A percentile compares a stretch with the other conserved stretches of the same genome.
These are phyloP conservation scores for Pichia gijzeniarum DNA, from an alignment of 805 yeast species.

Conservation along the genomic window DNA sequence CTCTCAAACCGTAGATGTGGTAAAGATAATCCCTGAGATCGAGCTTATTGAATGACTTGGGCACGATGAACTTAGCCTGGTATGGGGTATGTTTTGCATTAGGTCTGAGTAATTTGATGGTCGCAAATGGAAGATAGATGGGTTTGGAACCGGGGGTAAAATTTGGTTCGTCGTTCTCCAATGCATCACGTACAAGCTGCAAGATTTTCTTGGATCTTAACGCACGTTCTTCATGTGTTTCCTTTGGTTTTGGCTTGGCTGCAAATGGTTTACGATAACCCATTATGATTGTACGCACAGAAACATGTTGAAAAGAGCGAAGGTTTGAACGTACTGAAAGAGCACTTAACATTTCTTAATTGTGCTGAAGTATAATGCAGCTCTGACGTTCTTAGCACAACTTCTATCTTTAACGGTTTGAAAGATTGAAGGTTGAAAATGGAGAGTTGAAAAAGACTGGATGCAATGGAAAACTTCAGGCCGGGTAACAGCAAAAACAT, in stretches of 20 bases:
- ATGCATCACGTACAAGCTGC: conserved; percentile 35
- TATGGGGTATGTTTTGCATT: conserved; percentile 96
- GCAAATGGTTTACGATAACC: conserved; percentile 28
- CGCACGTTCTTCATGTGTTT: conserved; percentile 21
- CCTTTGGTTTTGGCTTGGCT: conserved; percentile 18
- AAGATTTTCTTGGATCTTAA: conserved; percentile 25
- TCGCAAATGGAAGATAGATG: conserved; percentile 79
- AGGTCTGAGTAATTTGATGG: conserved; percentile 75
- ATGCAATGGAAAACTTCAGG: too few relatives aligned
- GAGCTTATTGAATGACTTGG: conserved; percentile 86
- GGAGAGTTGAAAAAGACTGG: too few relatives aligned
- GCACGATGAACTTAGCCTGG: conserved; percentile 94
- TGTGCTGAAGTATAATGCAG: too few relatives aligned
- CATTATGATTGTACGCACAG: conserved; percentile 23
- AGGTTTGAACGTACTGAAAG: too few relatives aligned
- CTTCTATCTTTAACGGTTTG: too few relatives aligned
- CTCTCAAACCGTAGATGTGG: conserved; percentile 85
- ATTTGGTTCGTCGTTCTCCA: conserved; percentile 65
- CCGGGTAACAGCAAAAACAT: too few relatives aligned
- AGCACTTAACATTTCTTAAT: too few relatives aligned
- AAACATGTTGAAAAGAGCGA: conserved; percentile 4
- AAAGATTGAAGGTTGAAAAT: too few relatives aligned
- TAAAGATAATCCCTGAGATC: conserved; percentile 91
- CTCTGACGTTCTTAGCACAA: too few relatives aligned
- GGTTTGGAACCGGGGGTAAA: conserved; percentile 74